A percentile compares a stretch with the other conserved stretches of the same genome.
Conservation (phyloP, 257 asterid genomes). For the Verbascum thapsus region DNA sequence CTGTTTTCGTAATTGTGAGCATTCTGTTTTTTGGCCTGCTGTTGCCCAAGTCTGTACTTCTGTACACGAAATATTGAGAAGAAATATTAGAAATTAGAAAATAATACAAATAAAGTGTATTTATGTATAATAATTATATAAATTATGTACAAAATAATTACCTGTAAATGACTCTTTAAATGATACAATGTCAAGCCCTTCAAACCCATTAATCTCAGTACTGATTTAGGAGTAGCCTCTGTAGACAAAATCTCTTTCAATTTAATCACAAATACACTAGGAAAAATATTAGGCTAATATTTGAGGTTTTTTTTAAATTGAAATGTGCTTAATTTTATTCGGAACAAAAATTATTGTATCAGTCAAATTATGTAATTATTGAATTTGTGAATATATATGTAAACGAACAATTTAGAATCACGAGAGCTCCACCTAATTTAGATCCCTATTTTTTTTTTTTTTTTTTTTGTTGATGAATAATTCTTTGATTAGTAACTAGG, state of each 20-base stretch:
- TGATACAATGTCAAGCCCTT: slow-evolving; percentile 88
- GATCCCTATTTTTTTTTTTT: too few relatives aligned
- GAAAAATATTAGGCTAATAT: too few relatives aligned
- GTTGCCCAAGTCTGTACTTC: slow-evolving; percentile 94
- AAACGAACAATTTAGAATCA: too few relatives aligned
- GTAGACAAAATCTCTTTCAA: slow-evolving; percentile 33
- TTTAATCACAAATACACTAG: not conserved
- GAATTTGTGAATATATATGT: too few relatives aligned
- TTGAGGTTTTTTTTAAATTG: too few relatives aligned
- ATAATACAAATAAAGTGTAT: not conserved
- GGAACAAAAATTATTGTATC: too few relatives aligned
- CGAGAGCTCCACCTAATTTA: too few relatives aligned
- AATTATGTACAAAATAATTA: slow-evolving; percentile 6
- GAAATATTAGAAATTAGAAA: not conserved
- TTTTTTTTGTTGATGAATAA: too few relatives aligned
- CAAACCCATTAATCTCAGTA: slow-evolving; percentile 80
- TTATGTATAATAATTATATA: too few relatives aligned
- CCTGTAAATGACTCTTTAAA: slow-evolving; percentile 92
- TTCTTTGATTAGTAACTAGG: too few relatives aligned
- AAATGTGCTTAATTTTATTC: too few relatives aligned
- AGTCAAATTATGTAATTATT: too few relatives aligned
- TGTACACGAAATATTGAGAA: slow-evolving; percentile 28
- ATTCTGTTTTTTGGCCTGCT: slow-evolving; percentile 58
- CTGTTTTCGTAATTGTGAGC: slow-evolving; percentile 44
- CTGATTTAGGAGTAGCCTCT: slow-evolving; percentile 98